Conservation (phyloP, 805 yeast species). For the Candida golubevii region DNA sequence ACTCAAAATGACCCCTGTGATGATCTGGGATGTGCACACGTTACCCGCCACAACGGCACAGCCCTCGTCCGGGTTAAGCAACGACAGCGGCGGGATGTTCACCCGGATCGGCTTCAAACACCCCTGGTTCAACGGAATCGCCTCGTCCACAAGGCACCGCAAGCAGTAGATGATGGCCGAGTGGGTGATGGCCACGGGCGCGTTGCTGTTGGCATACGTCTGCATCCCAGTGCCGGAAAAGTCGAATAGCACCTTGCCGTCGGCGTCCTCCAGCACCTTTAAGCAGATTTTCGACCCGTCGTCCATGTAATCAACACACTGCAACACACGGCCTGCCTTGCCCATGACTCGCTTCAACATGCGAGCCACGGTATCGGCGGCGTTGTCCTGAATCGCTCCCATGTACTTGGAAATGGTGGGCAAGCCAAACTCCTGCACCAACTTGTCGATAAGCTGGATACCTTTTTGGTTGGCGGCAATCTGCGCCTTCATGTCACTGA, state of each 20-base stretch:
- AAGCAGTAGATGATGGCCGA: constrained; percentile 87
- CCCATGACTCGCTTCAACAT: constrained; percentile 18
- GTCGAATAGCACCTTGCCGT: constrained; percentile 70
- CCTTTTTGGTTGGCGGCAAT: constrained; percentile 24
- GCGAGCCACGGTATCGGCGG: constrained; percentile 13
- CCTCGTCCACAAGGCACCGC: constrained; percentile 78
- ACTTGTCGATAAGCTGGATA: constrained; percentile 13
- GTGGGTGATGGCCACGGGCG: constrained; percentile 85
- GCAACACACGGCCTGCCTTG: constrained; percentile 15
- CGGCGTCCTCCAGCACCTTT: constrained; percentile 43
- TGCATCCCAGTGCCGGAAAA: constrained; percentile 86
- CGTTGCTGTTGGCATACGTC: constrained; percentile 84
- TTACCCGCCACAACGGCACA: constrained; percentile 93
- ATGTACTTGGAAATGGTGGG: constrained; percentile 16
- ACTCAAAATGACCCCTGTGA: constrained; percentile 82
- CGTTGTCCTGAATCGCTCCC: constrained; percentile 20
- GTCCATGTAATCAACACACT: constrained; percentile 58
- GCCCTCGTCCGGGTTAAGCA: constrained; percentile 69
- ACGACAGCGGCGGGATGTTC: constrained; percentile 32
- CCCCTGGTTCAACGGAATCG: constrained; percentile 92
- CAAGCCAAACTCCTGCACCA: constrained; percentile 16
- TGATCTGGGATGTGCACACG: constrained; percentile 90
- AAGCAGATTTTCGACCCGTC: constrained; percentile 72
- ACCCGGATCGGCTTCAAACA: constrained; percentile 78
- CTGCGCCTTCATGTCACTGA: constrained; percentile 53